Conservation (phyloP, 2,329 filamentous ascomycete species). For the Aureobasidium sp. region DNA sequence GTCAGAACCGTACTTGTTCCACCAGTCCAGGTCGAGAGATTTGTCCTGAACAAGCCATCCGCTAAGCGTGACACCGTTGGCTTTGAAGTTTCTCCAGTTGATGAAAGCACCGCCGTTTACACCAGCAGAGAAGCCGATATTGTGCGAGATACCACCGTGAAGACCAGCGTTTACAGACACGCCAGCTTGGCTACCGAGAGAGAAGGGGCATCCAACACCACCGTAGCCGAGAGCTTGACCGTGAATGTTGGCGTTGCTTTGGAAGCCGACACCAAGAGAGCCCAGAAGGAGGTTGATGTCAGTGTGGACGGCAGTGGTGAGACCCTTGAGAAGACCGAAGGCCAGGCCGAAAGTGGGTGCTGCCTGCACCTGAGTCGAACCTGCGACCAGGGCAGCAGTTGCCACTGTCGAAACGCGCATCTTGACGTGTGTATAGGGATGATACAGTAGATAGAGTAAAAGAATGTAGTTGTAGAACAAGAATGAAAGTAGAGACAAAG, state of each 20-base stretch:
- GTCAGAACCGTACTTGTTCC: slow-evolving; percentile 1
- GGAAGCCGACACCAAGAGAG: neutral
- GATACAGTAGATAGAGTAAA: neutral
- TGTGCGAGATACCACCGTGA: slow-evolving; percentile 1
- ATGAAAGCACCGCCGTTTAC: slow-evolving; percentile 13
- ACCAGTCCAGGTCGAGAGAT: slow-evolving; percentile 9
- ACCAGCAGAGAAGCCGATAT: neutral
- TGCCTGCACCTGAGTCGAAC: slow-evolving; percentile 9
- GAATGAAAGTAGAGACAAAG: neutral
- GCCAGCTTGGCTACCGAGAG: neutral
- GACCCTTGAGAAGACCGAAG: neutral
- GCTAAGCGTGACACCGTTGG: slow-evolving; percentile 26
- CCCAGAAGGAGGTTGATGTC: slow-evolving; percentile 1
- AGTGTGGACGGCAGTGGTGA: neutral
- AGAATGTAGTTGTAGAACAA: neutral
- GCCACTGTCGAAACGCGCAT: slow-evolving; percentile 10
- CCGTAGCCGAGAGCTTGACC: slow-evolving; percentile 1
- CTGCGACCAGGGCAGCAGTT: slow-evolving; percentile 6
- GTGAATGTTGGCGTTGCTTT: slow-evolving; percentile 1
- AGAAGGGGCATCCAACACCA: slow-evolving; percentile 10
- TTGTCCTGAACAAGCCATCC: slow-evolving; percentile 30
- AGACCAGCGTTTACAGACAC: slow-evolving; percentile 11
- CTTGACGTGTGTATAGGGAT: neutral
- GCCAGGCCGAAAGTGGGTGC: slow-evolving; percentile 9
- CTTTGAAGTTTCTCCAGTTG: slow-evolving; percentile 22